A percentile compares a stretch with the other conserved stretches of the same genome.
These are phyloP conservation scores for Scheffersomyces lignicola DNA, from an alignment of 1,139 yeast genomes.

Conservation along the genomic window DNA sequence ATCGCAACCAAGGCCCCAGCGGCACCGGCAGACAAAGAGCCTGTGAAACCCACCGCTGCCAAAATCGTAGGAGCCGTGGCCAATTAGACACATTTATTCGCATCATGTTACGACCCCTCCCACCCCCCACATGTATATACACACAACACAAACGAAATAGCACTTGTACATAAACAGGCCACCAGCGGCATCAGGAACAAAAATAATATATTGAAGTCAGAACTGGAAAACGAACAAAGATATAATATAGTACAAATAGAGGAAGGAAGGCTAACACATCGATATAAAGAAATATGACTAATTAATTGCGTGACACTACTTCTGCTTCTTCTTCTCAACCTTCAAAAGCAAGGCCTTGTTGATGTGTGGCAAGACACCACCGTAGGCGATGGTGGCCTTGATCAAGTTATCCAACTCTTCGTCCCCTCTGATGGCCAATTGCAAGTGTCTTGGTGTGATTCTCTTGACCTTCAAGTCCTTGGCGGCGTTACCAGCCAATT, in stretches of 20 bases:
- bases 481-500: constrained; percentile 98
- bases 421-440: constrained; percentile 98
- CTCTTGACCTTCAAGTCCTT: constrained; percentile 97
- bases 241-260: constrained; percentile 1
- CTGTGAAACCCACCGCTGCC: too few relatives aligned
- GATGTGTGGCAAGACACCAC: constrained; percentile 97
- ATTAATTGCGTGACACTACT: constrained; percentile 17
- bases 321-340: constrained; percentile 81
- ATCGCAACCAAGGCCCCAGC: constrained; percentile 10
- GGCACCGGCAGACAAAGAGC: too few relatives aligned
- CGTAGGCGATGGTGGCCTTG: constrained; percentile 97
- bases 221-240: not conserved
- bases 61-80: too few relatives aligned
- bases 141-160: too few relatives aligned
- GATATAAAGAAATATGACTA: not conserved
- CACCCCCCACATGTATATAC: too few relatives aligned
- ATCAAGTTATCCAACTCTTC: constrained; percentile 96
- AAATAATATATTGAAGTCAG: too few relatives aligned
- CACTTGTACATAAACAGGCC: too few relatives aligned
- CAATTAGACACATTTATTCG: too few relatives aligned
- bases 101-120: too few relatives aligned
- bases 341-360: constrained; percentile 90
- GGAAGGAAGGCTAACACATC: not conserved
- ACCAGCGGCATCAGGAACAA: too few relatives aligned
- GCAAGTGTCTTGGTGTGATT: constrained; percentile 98